phyloP scores from a whole-genome alignment of 148 eudicot genomes.

The Camellia japonica region DNA sequence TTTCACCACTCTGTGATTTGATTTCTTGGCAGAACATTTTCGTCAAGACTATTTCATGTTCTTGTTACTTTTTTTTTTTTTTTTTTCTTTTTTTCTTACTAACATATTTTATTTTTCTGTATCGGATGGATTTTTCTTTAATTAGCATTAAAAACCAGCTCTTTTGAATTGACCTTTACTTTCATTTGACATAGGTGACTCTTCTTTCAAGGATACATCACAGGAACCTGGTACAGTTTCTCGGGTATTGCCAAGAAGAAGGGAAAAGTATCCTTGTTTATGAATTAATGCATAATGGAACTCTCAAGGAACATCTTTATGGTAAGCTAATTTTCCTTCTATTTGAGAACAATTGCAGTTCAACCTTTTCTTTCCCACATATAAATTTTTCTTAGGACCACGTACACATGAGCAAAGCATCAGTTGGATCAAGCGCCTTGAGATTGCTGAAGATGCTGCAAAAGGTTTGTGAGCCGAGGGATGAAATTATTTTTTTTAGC shows the following conservation, averaged over 20 bases:
- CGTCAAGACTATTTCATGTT: background rate
- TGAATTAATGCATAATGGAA: slow-evolving; percentile 93
- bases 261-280: slow-evolving; percentile 85
- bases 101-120: background rate
- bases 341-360: background rate
- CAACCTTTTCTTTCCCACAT: slow-evolving; percentile 16
- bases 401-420: slow-evolving; percentile 51
- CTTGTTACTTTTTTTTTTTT: background rate
- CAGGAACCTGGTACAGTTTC: slow-evolving; percentile 90
- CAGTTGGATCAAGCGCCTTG: slow-evolving; percentile 89
- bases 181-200: slow-evolving; percentile 51
- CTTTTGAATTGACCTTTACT: background rate
- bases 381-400: slow-evolving; percentile 46
- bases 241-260: slow-evolving; percentile 97
- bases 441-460: slow-evolving; percentile 97
- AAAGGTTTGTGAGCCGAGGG: slow-evolving; percentile 54
- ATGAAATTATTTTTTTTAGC: slow-evolving; percentile 2
- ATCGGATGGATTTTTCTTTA: background rate
- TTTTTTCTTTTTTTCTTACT: background rate
- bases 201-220: slow-evolving; percentile 98
- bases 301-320: slow-evolving; percentile 96
- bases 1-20: too few relatives aligned
- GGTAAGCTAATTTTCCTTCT: slow-evolving; percentile 37
- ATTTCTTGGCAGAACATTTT: background rate
- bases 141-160: background rate